These are phyloP conservation scores for Apiospora phragmitis DNA, from an alignment of 2,329 filamentous ascomycete genomes.

Conservation along the genomic window DNA sequence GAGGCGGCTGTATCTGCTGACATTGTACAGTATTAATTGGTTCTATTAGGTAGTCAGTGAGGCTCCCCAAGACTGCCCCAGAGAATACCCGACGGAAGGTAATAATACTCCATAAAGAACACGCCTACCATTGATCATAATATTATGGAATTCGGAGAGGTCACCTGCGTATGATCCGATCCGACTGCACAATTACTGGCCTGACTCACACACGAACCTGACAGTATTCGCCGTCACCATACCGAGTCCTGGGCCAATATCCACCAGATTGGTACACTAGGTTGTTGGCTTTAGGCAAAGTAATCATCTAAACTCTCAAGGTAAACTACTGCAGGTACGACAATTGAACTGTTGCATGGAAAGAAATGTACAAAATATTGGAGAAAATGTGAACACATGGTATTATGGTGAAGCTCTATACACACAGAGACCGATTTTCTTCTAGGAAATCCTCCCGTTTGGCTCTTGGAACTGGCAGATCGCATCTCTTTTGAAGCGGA, in stretches of 20 bases:
- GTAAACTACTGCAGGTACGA: slow-evolving; percentile 7
- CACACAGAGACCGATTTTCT: slow-evolving; percentile 3
- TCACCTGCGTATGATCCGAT: neutral
- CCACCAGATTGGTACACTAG: neutral
- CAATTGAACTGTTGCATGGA: neutral
- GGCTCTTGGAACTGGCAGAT: neutral
- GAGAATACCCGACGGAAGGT: neutral
- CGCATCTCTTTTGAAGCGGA: neutral
- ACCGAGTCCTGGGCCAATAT: neutral
- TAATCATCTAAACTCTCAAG: slow-evolving; percentile 1
- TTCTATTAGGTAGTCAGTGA: neutral
- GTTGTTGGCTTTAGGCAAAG: neutral
- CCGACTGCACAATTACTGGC: neutral
- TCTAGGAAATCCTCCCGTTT: neutral
- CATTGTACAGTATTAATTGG: neutral
- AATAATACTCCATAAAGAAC: neutral
- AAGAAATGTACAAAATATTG: neutral
- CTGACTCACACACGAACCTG: neutral
- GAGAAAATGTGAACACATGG: slow-evolving; percentile 10
- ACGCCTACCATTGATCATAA: neutral
- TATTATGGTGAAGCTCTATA: slow-evolving; percentile 12
- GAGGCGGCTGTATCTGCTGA: neutral
- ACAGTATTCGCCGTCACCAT: neutral
- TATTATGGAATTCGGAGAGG: neutral
- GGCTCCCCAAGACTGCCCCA: neutral